Percentiles rank a stretch among this genome's conserved stretches.
phyloP scores from a whole-genome alignment of 2,329 filamentous ascomycete species.

The Penicillium fuscoglaucum region DNA sequence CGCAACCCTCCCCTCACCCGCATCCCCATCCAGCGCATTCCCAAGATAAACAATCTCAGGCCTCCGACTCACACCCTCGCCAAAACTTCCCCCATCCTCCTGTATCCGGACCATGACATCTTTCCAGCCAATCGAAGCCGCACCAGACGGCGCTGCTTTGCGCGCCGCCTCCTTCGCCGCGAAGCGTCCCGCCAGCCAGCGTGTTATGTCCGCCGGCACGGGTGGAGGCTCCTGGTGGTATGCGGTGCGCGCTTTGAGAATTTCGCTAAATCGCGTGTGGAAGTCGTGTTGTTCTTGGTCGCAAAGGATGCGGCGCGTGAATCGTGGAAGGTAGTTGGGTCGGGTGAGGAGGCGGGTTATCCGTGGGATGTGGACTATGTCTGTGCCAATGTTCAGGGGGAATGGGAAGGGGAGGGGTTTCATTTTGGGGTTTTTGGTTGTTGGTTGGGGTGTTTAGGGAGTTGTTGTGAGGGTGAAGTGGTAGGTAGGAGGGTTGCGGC shows the following conservation, averaged over 20 bases:
- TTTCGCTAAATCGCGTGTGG: slow-evolving; percentile 32
- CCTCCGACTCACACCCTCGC: slow-evolving; percentile 28
- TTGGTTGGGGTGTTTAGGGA: not conserved
- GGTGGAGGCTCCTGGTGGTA: not conserved
- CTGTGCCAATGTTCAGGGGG: slow-evolving; percentile 71
- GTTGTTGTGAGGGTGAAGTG: not conserved
- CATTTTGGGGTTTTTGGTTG: slow-evolving; percentile 25
- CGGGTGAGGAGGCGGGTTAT: slow-evolving; percentile 60
- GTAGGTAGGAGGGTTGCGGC: not conserved
- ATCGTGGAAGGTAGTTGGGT: slow-evolving; percentile 41
- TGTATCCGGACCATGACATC: slow-evolving; percentile 53
- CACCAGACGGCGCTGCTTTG: slow-evolving; percentile 62
- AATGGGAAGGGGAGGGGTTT: slow-evolving; percentile 57
- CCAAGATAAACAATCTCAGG: slow-evolving; percentile 43
- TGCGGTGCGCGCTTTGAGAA: slow-evolving; percentile 1
- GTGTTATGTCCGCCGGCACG: slow-evolving; percentile 38
- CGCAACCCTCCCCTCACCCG: slow-evolving; percentile 55
- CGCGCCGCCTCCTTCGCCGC: slow-evolving; percentile 74
- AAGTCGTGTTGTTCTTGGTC: slow-evolving; percentile 43
- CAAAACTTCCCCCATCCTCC: slow-evolving; percentile 15
- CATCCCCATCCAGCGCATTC: slow-evolving; percentile 9
- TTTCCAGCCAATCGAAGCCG: slow-evolving; percentile 61
- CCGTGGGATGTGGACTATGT: slow-evolving; percentile 71
- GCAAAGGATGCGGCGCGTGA: slow-evolving; percentile 44
- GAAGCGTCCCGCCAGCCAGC: slow-evolving; percentile 56